Evolutionary conservation across 495 filamentous ascomycete species (phyloP), one percentile per base, ranked within the genome.

Genomic region (Margaritispora aquatica): DNA sequence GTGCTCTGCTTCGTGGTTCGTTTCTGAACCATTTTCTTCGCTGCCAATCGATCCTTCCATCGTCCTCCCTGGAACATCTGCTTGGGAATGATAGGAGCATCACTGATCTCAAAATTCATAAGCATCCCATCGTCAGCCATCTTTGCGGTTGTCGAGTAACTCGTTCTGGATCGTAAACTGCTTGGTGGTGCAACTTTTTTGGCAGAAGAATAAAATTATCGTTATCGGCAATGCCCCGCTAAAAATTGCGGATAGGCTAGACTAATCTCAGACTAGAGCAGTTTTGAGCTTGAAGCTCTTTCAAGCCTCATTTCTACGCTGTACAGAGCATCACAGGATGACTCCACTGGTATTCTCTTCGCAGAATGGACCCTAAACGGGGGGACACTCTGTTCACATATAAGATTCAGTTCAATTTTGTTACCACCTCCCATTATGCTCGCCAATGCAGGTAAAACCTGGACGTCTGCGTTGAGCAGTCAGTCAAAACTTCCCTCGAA

Each of bases 81-180:
- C 57, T 85, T 87, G 0, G 77, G 27, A 0, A 75, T 73, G 24
- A 70, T 46, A 19, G 74, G 54, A 17, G 75, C 78, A 63, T 89
- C 88, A 15, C 80, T 77, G 26, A 94, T 75, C 55, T 88, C 81
- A 68, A 97, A 97, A 69, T 98, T 97, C 70, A 97, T 78, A 50
- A 97, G 81, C 83, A 98, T 87, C 52, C 90, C 91, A 86, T 96
- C 89, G 75, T 97, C 91, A 21, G 90, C 90, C 92, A 96, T 97
- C 47, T 49, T 52, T 61, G 61, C 49, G 17, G 29, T 23, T n/a
- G 13, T 31, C 23, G 23, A 34, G 29, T 13, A 34, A 21, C 31
- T 27, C 17, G 56, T 55, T 2, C 19, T n/a, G 7, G 17, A 44
- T 44, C 15, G 13, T 41, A 8, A 41, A 20, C 20, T 51, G 17